Evolutionary conservation across 1,284 basidiomycete species (phyloP).

Genomic region (Pisolithus thermaeus): DNA sequence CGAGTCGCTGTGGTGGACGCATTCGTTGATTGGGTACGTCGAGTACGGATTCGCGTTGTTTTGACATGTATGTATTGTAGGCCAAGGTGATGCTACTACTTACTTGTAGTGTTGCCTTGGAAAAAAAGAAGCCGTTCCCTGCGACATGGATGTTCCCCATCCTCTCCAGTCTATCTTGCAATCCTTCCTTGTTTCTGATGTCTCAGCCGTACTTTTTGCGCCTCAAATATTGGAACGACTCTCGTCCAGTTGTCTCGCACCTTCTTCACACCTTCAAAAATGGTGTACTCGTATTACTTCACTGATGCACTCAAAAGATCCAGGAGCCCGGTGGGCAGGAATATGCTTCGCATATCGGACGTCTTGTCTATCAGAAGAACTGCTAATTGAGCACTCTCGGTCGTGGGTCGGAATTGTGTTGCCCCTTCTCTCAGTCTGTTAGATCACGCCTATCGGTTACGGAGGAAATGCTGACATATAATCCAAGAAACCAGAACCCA

Average conservation of each 20-base stretch:
- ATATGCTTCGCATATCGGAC: constrained; percentile 65
- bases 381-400: constrained; percentile 66
- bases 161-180: constrained; percentile 63
- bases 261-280: constrained; percentile 63
- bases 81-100: no score
- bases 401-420: constrained; percentile 61
- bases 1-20: neutral
- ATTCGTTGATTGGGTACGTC: neutral
- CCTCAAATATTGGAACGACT: constrained; percentile 53
- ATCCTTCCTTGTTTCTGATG: constrained; percentile 63
- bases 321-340: constrained; percentile 69
- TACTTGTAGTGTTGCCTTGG: neutral
- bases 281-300: constrained; percentile 67
- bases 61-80: constrained; percentile 28
- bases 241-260: constrained; percentile 42
- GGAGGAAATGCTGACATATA: constrained; percentile 14
- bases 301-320: constrained; percentile 66
- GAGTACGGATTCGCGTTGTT: constrained; percentile 18
- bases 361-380: constrained; percentile 45
- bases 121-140: neutral
- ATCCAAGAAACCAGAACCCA: constrained; percentile 59
- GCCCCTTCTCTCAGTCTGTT: constrained; percentile 62
- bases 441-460: constrained; percentile 16
- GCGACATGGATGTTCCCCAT: constrained; percentile 31
- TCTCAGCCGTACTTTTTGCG: constrained; percentile 49